A percentile compares a stretch with the other conserved stretches of the same genome.
Conservation (phyloP, 2,329 filamentous ascomycete species). For the Penicillium sumatraense region DNA sequence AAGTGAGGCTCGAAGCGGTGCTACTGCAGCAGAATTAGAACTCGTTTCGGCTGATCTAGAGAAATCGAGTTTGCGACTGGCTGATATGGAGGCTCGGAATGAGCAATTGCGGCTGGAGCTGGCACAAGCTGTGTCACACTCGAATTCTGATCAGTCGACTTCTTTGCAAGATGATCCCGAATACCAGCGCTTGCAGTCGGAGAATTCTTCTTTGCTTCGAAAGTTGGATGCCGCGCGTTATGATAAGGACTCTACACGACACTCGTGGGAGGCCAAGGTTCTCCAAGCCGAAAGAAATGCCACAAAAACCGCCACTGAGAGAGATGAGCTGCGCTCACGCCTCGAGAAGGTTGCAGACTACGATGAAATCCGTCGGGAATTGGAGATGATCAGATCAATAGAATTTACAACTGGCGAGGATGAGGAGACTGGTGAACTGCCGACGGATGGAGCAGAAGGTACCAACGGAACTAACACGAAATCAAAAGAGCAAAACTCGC, state of each 20-base stretch:
- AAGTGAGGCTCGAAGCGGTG: conserved; percentile 67
- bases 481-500: conserved; percentile 70
- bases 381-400: conserved; percentile 96
- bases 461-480: conserved; percentile 58
- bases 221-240: conserved; percentile 83
- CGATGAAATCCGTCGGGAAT: conserved; percentile 92
- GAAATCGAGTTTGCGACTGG: conserved; percentile 81
- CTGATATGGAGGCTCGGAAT: conserved; percentile 91
- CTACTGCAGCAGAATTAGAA: conserved; percentile 87
- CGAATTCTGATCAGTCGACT: conserved; percentile 61
- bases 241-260: conserved; percentile 80
- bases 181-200: conserved; percentile 85
- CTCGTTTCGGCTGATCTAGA: conserved; percentile 92
- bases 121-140: conserved; percentile 80
- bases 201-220: conserved; percentile 88
- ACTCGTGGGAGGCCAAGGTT: conserved; percentile 74
- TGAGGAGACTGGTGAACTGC: conserved; percentile 55
- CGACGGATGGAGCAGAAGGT: conserved; percentile 37
- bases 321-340: conserved; percentile 77
- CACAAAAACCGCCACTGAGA: conserved; percentile 74
- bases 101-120: conserved; percentile 90
- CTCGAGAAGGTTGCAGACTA: conserved; percentile 92
- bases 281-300: conserved; percentile 81
- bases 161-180: conserved; percentile 84
- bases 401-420: conserved; percentile 93